Evolutionary conservation across 2,329 filamentous ascomycete species (phyloP).

Genomic region (Apiospora kogelbergensis): DNA sequence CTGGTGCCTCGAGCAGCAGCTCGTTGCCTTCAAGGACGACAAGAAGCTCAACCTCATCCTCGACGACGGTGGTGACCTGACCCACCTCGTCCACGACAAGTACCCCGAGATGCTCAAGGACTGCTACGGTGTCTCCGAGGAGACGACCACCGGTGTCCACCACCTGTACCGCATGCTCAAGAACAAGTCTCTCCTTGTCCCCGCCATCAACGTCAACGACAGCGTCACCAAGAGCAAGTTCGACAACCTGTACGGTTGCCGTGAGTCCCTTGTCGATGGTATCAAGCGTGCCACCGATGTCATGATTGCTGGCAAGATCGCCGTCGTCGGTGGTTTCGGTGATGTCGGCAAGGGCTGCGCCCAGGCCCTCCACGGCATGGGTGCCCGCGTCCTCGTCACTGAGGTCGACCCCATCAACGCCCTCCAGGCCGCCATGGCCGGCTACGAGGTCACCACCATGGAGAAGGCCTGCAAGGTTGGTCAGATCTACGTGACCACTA

Average conservation of each 20-base stretch:
- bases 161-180: slow-evolving; percentile 99
- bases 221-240: slow-evolving; percentile 99
- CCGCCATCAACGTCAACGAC: slow-evolving; percentile 99
- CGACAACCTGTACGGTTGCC: slow-evolving; percentile 99
- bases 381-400: slow-evolving; percentile 92
- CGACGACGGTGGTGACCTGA: slow-evolving; percentile 97
- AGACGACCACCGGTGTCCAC: slow-evolving; percentile 99
- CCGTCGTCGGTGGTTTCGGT: slow-evolving; percentile 96
- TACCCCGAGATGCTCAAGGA: slow-evolving; percentile 97
- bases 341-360: slow-evolving; percentile 99
- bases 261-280: slow-evolving; percentile 96
- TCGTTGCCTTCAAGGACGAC: slow-evolving; percentile 93
- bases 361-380: slow-evolving; percentile 93
- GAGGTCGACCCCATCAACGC: slow-evolving; percentile 99
- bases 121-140: slow-evolving; percentile 98
- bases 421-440: slow-evolving; percentile 96
- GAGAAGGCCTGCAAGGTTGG: slow-evolving; percentile 86
- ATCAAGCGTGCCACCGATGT: slow-evolving; percentile 99
- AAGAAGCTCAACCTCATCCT: slow-evolving; percentile 98
- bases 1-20: slow-evolving; percentile 99
- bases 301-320: slow-evolving; percentile 99
- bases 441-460: slow-evolving; percentile 97
- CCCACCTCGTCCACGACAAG: slow-evolving; percentile 93
- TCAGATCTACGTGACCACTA: slow-evolving; percentile 99
- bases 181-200: slow-evolving; percentile 83